Evolutionary conservation across 768 basidiomycete genomes (phyloP), one percentile per base, ranked within the genome.

Genomic region (Astraeus odoratus): DNA sequence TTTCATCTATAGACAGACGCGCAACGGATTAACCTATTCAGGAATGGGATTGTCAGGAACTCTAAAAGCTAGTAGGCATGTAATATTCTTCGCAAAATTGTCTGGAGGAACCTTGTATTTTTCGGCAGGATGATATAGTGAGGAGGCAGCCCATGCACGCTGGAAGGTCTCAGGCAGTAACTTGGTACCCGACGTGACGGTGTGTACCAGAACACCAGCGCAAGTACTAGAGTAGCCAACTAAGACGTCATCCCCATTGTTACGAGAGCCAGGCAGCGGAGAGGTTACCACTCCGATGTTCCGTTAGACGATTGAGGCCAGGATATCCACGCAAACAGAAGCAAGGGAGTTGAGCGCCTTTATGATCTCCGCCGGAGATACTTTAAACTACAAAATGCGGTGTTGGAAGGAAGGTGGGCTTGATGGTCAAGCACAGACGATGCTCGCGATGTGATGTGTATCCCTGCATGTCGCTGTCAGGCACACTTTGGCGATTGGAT

Each of bases 91-190:
- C 15, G 62, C 57, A 54, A 84, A 86, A 16, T 57, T 57, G 3
- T 56, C 52, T 2, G 80, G 79, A 0, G 76, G 75, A 1, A 61
- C 49, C 1, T 48, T 30, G 57, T 84, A 83, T 24, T 59, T 49
- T 3, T 59, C 69, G 5, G 66, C 67, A 1, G 81, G 64, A 45
- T 68, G 73, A 57, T 74, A 84, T 0, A 83, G 83, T 23, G 81
- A 72, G 52, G 83, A 82, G 30, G 76, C 68, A 10, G 71, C 79
- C 83, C 81, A 84, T 1, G 68, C 60, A 23, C 56, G 62, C 8
- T 61, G 51, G 9, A 67, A 44, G 10, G 53, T 47, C 50, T 55
- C 26, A 4, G 39, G 52, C 18, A 59, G 23, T 10, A 42, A 46
- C 18, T 48, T 1, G 3, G 35, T 38, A 8, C 22, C n/a, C 3